Base-by-base conservation (phyloP, 495 filamentous ascomycete species). In the Lichina pygmaea region DNA sequence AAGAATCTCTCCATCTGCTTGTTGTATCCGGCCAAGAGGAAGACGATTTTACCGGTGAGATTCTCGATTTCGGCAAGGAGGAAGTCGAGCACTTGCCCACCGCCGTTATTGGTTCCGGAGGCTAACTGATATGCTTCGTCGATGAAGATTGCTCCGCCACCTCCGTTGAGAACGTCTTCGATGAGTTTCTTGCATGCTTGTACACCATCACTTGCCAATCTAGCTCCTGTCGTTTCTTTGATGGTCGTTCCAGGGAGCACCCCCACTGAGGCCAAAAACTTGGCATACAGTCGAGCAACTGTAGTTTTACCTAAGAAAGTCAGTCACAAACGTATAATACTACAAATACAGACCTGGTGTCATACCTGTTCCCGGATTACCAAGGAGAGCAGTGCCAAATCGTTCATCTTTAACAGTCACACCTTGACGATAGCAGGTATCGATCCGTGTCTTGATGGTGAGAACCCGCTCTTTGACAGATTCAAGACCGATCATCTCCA, bases 1-100 rank as follows among this genome's bases (percentile, higher is more conserved):
- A 81, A 83, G 58, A 91, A 82, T 8, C 62, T 64, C 54, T 86
- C 79, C 81, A 91, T 91, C 46, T 77, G 61, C 46, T 73, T 73
- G 44, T 68, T 68, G 58, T 86, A 86, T 0, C 82, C 81, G 0
- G 81, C 80, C 6, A 86, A 62, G 11, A 91, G 67, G 47, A 91
- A 76, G 0, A 80, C 75, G 9, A 86, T 57, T 55, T 81, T 81
- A 0, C 82, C 82, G 2, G 64, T 71, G 13, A 73, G 60, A 39
- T 82, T 81, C 55, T 86, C 80, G 32, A 84, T 68, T 50, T 85
- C 78, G 0, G 74, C 70, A 0, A 91, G 66, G 0, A 86, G 60
- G 48, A 73, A 82, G 48, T 86, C 78, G 8, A 91, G 64, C 1
- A 82, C 79, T 32, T 68, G 63, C 0, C 55, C 54, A 0, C 81